These are phyloP conservation scores for Annona cherimola DNA, from an alignment of 164 flowering plant species.

Conservation along the genomic window DNA sequence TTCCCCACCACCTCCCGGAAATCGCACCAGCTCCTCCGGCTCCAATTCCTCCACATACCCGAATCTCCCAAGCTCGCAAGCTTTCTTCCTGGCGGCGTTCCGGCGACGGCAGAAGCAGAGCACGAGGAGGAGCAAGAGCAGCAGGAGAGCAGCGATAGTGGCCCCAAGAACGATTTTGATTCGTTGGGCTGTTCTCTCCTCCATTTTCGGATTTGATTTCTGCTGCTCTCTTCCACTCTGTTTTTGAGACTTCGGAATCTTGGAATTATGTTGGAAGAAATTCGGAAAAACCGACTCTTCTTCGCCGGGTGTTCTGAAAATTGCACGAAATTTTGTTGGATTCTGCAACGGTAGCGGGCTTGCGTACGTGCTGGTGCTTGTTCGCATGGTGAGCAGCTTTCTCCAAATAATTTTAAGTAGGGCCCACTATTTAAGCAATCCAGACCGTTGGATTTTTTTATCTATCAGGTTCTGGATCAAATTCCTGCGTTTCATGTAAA, in stretches of 20 bases:
- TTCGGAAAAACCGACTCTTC: neutral
- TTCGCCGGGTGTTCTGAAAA: neutral
- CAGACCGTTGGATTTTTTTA: neutral
- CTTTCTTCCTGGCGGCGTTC: slow-evolving; percentile 10
- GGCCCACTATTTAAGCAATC: neutral
- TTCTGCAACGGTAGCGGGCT: neutral
- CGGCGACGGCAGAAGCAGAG: slow-evolving; percentile 23
- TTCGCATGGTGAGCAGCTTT: neutral
- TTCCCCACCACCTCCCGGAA: slow-evolving; percentile 47
- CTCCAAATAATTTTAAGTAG: neutral
- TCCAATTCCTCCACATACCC: slow-evolving; percentile 18
- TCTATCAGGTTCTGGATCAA: neutral
- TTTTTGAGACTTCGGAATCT: neutral
- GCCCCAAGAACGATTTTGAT: slow-evolving; percentile 29
- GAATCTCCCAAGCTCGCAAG: slow-evolving; percentile 18
- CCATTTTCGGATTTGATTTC: neutral
- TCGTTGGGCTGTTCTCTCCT: slow-evolving; percentile 26
- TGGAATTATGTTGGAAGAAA: neutral
- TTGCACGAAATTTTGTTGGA: neutral
- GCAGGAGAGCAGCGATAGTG: slow-evolving; percentile 11
- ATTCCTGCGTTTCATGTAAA: no score
- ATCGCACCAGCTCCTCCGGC: slow-evolving; percentile 50
- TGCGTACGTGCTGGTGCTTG: neutral
- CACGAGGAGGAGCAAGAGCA: slow-evolving; percentile 16
- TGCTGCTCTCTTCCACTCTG: neutral